phyloP scores from a whole-genome alignment of 225 moss, liverwort and hornwort genomes.

The Pleurozium schreberi region DNA sequence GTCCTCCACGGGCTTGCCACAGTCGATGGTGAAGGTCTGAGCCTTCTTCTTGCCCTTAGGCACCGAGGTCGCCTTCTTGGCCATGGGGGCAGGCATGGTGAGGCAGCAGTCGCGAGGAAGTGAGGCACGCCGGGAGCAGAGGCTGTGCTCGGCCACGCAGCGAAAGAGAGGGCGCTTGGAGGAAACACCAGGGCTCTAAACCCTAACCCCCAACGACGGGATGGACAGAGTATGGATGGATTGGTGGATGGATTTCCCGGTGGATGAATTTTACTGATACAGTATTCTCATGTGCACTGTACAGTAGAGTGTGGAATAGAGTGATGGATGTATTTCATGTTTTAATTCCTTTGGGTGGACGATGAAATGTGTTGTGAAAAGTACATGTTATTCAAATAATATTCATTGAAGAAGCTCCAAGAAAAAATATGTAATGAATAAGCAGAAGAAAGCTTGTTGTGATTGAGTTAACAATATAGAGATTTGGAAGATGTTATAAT shows the following conservation, averaged over 20 bases:
- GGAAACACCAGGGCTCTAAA: neutral
- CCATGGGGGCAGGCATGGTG: slow-evolving; percentile 4
- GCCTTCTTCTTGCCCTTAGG: slow-evolving; percentile 63
- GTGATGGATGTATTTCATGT: too few species aligned
- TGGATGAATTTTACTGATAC: neutral
- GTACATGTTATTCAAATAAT: neutral
- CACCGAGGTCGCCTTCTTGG: neutral
- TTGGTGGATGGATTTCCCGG: neutral
- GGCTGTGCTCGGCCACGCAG: neutral
- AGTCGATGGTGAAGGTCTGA: slow-evolving; percentile 60
- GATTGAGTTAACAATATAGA: neutral
- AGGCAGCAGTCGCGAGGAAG: neutral
- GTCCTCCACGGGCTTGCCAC: slow-evolving; percentile 70
- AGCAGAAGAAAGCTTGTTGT: accelerated
- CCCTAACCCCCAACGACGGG: neutral
- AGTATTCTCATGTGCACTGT: neutral
- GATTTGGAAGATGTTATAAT: too few species aligned
- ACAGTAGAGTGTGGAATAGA: too few species aligned
- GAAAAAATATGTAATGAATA: neutral
- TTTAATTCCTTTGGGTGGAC: too few species aligned
- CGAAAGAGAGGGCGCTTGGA: neutral
- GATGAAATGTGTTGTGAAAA: neutral
- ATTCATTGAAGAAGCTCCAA: neutral
- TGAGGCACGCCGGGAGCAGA: neutral
- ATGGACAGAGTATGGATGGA: neutral